Conservation (phyloP, 1,139 yeast genomes). For the Lodderomyces theae region DNA sequence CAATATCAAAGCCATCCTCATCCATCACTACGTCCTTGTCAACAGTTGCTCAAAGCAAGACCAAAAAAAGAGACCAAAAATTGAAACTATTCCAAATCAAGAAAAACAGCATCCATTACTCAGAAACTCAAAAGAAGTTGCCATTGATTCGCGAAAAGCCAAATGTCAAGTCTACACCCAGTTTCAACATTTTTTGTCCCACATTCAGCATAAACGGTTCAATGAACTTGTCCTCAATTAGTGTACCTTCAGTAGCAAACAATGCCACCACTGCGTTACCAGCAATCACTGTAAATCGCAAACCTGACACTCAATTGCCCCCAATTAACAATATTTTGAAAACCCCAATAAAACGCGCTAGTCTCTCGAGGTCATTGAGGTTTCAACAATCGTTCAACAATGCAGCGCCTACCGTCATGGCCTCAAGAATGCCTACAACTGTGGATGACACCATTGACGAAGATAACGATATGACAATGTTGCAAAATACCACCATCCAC, state of each 20-base stretch:
- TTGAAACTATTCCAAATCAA: slow-evolving; percentile 36
- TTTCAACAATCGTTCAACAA: slow-evolving; percentile 15
- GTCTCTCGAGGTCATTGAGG: slow-evolving; percentile 22
- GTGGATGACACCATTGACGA: slow-evolving; percentile 35
- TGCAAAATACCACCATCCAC: slow-evolving; percentile 19
- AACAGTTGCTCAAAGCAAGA: slow-evolving; percentile 22
- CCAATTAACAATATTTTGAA: slow-evolving; percentile 45
- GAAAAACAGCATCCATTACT: slow-evolving; percentile 28
- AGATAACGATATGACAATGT: slow-evolving; percentile 23
- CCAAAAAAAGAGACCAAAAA: slow-evolving; percentile 16
- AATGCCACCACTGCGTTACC: slow-evolving; percentile 13
- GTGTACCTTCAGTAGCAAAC: slow-evolving; percentile 10
- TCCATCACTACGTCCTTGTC: slow-evolving; percentile 19
- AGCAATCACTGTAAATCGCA: slow-evolving; percentile 7
- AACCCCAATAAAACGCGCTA: slow-evolving; percentile 42
- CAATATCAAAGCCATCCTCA: not conserved
- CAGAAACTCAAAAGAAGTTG: slow-evolving; percentile 13
- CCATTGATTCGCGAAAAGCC: slow-evolving; percentile 13
- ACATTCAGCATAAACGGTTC: not conserved
- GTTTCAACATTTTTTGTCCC: slow-evolving; percentile 8
- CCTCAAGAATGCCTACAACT: slow-evolving; percentile 11
- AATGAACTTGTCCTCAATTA: slow-evolving; percentile 2
- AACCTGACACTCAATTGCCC: slow-evolving; percentile 24
- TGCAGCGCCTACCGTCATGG: slow-evolving; percentile 10
- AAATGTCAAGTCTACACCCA: slow-evolving; percentile 4